These are phyloP conservation scores for Aspergillus sp. DNA, from an alignment of 2,329 filamentous ascomycete species.

Conservation along the genomic window DNA sequence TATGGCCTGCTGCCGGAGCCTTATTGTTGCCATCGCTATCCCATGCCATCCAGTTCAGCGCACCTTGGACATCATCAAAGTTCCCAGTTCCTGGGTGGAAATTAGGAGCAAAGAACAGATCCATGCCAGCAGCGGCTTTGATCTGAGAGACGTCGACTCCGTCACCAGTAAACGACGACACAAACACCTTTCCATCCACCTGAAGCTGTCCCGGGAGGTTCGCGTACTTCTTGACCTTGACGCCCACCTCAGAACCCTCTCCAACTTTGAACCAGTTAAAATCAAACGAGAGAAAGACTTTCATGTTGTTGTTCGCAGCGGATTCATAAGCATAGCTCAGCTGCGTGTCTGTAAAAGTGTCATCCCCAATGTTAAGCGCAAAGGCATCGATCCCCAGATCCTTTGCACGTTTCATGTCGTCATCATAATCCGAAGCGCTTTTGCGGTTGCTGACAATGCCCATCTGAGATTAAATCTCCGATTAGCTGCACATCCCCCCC, in stretches of 20 bases:
- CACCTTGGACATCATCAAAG: conserved; percentile 35
- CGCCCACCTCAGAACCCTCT: conserved; percentile 38
- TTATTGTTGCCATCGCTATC: conserved; percentile 43
- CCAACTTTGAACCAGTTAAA: conserved; percentile 45
- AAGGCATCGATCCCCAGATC: conserved; percentile 45
- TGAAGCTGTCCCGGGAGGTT: conserved; percentile 43
- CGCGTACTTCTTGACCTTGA: conserved; percentile 45
- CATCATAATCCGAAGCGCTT: conserved; percentile 42
- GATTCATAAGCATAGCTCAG: conserved; percentile 48
- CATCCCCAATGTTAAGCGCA: conserved; percentile 47
- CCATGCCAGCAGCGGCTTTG: conserved; percentile 37
- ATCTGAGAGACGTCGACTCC: conserved; percentile 42
- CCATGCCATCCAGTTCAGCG: conserved; percentile 45
- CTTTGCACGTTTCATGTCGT: conserved; percentile 45
- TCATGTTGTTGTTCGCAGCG: conserved; percentile 44
- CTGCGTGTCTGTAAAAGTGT: conserved; percentile 41
- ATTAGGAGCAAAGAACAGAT: conserved; percentile 49
- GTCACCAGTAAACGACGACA: conserved; percentile 51
- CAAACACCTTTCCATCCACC: conserved; percentile 48
- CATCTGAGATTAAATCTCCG: conserved; percentile 25
- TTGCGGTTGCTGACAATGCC: conserved; percentile 42
- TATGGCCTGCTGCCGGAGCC: conserved; percentile 38
- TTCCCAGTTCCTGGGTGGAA: conserved; percentile 41
- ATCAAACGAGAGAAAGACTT: conserved; percentile 55
- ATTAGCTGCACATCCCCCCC: too few relatives aligned